Evolutionary conservation across 2,329 filamentous ascomycete species (phyloP).

Genomic region (Botryosphaeria dothidea): DNA sequence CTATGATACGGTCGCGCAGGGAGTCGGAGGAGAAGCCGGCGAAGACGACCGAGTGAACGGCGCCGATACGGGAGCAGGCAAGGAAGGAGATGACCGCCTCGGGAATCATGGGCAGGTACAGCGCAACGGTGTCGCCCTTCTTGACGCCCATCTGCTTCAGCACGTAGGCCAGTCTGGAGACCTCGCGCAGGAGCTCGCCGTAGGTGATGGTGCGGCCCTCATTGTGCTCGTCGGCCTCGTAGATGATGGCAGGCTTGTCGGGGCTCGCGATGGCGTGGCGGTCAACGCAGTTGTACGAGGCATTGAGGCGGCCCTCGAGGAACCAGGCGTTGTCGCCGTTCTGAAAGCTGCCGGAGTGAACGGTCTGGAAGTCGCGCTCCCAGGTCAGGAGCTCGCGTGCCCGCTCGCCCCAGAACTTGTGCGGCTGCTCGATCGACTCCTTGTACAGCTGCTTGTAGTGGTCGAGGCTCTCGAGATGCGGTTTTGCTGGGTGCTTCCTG

Average conservation of each 20-base stretch:
- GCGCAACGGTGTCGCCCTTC: slow-evolving; percentile 95
- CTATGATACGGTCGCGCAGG: slow-evolving; percentile 88
- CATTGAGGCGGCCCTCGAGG: slow-evolving; percentile 88
- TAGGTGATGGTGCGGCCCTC: slow-evolving; percentile 92
- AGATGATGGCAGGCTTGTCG: slow-evolving; percentile 93
- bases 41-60: slow-evolving; percentile 96
- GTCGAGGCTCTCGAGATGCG: slow-evolving; percentile 60
- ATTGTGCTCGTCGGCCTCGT: slow-evolving; percentile 89
- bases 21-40: slow-evolving; percentile 97
- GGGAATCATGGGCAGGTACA: slow-evolving; percentile 98
- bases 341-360: slow-evolving; percentile 72
- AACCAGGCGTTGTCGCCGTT: slow-evolving; percentile 94
- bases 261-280: slow-evolving; percentile 95
- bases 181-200: slow-evolving; percentile 86
- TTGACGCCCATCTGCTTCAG: slow-evolving; percentile 94
- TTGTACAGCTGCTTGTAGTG: slow-evolving; percentile 67
- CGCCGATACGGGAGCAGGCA: slow-evolving; percentile 88
- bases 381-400: slow-evolving; percentile 89
- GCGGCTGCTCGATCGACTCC: slow-evolving; percentile 85
- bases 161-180: slow-evolving; percentile 82
- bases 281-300: slow-evolving; percentile 96
- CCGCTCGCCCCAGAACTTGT: slow-evolving; percentile 84
- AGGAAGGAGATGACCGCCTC: slow-evolving; percentile 91
- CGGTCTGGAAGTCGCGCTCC: slow-evolving; percentile 89
- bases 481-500: slow-evolving; percentile 61